Evolutionary conservation across 179 eudicot genomes (phyloP).

Genomic region (Silene vulgaris): DNA sequence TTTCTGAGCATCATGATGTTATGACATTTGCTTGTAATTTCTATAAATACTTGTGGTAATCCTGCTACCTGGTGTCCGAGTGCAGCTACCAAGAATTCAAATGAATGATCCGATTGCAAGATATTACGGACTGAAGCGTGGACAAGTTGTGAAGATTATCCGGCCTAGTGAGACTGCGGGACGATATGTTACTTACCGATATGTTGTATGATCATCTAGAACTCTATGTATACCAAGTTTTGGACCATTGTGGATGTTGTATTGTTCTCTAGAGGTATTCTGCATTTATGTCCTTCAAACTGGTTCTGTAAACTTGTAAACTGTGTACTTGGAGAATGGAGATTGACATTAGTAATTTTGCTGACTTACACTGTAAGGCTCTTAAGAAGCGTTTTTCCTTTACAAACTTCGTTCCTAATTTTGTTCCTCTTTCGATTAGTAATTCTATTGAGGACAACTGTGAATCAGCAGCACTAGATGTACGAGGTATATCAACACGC

Average conservation of each 20-base stretch:
- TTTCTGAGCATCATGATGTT: too few relatives aligned
- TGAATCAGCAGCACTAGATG: too few relatives aligned
- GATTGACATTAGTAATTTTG: too few relatives aligned
- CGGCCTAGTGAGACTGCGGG: conserved; percentile 89
- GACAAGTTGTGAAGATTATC: conserved; percentile 70
- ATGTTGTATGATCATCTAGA: conserved; percentile 39
- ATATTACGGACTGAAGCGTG: conserved; percentile 72
- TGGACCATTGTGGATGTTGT: neutral
- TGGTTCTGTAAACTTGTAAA: neutral
- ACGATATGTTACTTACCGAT: conserved; percentile 62
- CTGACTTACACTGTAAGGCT: too few relatives aligned
- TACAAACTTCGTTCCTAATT: too few relatives aligned
- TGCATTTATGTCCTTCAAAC: neutral
- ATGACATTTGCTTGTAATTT: neutral
- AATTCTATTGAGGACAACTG: too few relatives aligned
- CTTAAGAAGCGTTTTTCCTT: too few relatives aligned
- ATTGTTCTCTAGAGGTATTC: too few relatives aligned
- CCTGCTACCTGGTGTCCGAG: neutral
- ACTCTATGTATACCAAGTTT: neutral
- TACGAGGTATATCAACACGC: too few relatives aligned
- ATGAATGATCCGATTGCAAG: conserved; percentile 70
- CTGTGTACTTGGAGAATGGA: too few relatives aligned
- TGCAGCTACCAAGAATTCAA: conserved; percentile 76
- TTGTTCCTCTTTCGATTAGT: too few relatives aligned
- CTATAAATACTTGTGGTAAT: neutral